Conservation (phyloP, 805 yeast species). For the Candida alai region DNA sequence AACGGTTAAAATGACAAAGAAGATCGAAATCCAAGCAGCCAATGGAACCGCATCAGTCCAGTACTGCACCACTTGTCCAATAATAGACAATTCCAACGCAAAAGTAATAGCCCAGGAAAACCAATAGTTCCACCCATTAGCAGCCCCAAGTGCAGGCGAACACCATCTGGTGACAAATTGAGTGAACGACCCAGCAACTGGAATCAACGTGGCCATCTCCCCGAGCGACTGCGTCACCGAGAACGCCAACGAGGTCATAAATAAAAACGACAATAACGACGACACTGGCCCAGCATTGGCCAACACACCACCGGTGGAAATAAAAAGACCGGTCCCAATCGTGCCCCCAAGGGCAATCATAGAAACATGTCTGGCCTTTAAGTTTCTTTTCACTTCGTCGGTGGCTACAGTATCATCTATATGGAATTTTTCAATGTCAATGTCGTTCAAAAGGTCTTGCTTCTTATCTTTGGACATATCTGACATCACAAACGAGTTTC, state of each 20-base stretch:
- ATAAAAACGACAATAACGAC: constrained; percentile 58
- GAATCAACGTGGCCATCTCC: constrained; percentile 78
- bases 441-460: no score
- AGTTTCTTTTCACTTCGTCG: constrained; percentile 49
- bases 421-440: constrained; percentile 7
- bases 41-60: constrained; percentile 71
- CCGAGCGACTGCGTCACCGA: constrained; percentile 70
- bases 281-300: constrained; percentile 65
- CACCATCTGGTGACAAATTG: constrained; percentile 67
- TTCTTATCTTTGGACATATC: no score
- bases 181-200: constrained; percentile 64
- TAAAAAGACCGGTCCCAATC: constrained; percentile 74
- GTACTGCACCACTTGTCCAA: constrained; percentile 59
- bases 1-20: constrained; percentile 51
- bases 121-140: constrained; percentile 73
- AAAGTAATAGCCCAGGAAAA: constrained; percentile 75
- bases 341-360: constrained; percentile 82
- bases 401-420: neutral
- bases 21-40: constrained; percentile 70
- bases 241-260: constrained; percentile 63
- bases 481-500: no score
- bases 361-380: constrained; percentile 64
- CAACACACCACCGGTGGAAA: constrained; percentile 49
- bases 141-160: constrained; percentile 69
- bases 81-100: constrained; percentile 68